phyloP scores from a whole-genome alignment of 169 alveolate species.

The Plasmodium cynomolgi region DNA sequence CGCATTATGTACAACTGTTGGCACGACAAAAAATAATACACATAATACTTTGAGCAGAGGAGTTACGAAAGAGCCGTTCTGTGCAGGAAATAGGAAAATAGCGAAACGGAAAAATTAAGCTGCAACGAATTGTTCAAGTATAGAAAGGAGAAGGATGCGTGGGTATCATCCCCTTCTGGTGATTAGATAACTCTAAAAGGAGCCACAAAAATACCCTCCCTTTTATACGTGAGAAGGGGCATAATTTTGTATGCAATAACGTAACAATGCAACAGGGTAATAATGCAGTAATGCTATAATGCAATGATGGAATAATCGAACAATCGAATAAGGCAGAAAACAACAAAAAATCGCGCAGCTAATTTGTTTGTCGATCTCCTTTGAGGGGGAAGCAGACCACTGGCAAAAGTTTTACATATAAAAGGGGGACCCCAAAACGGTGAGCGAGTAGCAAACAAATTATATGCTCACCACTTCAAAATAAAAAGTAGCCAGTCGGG shows the following conservation, averaged over 20 bases:
- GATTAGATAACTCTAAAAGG: background rate
- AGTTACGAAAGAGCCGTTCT: background rate
- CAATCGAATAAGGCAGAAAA: background rate
- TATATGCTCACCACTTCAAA: background rate
- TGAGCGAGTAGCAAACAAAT: background rate
- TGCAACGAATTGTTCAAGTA: background rate
- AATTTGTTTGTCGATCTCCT: background rate
- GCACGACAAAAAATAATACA: background rate
- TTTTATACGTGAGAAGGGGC: background rate
- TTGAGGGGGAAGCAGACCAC: background rate
- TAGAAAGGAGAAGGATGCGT: background rate
- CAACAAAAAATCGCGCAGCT: background rate
- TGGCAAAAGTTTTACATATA: background rate
- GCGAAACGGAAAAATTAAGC: background rate
- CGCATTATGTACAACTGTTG: background rate
- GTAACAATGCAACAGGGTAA: background rate
- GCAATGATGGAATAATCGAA: background rate
- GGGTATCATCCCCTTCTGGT: background rate
- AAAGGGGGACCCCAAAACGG: background rate
- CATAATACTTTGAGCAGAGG: background rate
- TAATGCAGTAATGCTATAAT: background rate
- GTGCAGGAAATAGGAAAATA: background rate
- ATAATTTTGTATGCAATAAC: background rate
- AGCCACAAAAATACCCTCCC: background rate
- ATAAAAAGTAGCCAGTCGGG: background rate